Base-by-base conservation (phyloP, 163 green algal species). In the Prototheca cutis region DNA sequence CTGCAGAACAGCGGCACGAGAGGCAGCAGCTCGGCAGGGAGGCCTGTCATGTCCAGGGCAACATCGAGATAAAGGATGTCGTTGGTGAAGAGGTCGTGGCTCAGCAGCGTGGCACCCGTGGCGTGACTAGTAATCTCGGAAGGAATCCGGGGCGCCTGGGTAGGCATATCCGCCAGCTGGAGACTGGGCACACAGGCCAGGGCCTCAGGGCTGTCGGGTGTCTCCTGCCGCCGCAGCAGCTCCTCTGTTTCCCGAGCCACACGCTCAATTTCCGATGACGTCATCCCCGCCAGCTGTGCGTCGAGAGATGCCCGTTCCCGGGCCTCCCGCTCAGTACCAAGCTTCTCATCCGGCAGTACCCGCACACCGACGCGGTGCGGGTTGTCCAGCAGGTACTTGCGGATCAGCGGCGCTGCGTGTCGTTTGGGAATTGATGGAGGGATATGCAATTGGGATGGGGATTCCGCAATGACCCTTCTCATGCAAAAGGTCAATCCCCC, bases 81-180 rank as follows among this genome's bases (percentile, higher is more conserved):
- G 72, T 98, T 98, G 36, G 93, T 99, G 78, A 97, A 96, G 15
- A 99, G 76, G 66, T 99, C 93, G 71, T 98, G 93, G 7, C 53
- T 72, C n/a, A 99, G 81, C 58, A 95, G 47, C 3, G 81, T 94
- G 40, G 84, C 78, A 45, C 83, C 84, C 39, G 29, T 53, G 54
- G 52, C 53, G 28, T 28, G 39, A 19, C 2, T 15, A 6, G 34
- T 59, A 62, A 98, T 95, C 74, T 98, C 91, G 31, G 52, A 25
- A 28, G 59, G 48, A 10, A 31, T 18, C 1, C 0, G 29, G 31
- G 21, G 2, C 28, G 21, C 7, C 32, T 4, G 24, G 53, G 31
- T 7, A 4, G 13, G 10, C 58, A 8, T 23, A 57, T 49, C 60
- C 6, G 65, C 73, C 40, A 99, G 77, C 62, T 83, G 59, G 59